Evolutionary conservation across 2,329 filamentous ascomycete species (phyloP).

Genomic region (Incumbomyces delicatus): DNA sequence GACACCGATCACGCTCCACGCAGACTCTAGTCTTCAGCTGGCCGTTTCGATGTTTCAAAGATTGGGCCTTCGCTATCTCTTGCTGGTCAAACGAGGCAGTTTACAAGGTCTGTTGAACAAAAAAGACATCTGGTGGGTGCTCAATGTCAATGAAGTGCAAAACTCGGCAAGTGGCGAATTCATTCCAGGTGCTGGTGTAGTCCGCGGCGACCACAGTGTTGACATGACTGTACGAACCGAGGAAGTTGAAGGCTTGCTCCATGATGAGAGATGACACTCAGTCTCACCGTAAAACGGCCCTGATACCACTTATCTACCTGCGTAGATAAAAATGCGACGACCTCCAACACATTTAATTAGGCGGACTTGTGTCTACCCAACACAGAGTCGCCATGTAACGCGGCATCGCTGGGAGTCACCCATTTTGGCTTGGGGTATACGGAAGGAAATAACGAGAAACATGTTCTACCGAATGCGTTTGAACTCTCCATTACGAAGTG

Average conservation of each 20-base stretch:
- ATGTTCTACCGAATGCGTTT: too few relatives aligned
- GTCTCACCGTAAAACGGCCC: background rate
- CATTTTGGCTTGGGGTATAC: too few relatives aligned
- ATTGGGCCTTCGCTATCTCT: slow-evolving; percentile 77
- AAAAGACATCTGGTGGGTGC: slow-evolving; percentile 92
- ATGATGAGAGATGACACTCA: slow-evolving; percentile 6
- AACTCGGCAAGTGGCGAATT: slow-evolving; percentile 30
- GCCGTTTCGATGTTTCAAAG: slow-evolving; percentile 90
- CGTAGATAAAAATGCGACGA: too few relatives aligned
- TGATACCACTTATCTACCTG: too few relatives aligned
- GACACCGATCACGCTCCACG: slow-evolving; percentile 83
- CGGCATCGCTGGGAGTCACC: too few relatives aligned
- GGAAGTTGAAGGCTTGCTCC: slow-evolving; percentile 17
- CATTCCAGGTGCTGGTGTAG: slow-evolving; percentile 13
- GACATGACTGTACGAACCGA: slow-evolving; percentile 8
- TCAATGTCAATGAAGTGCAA: slow-evolving; percentile 58
- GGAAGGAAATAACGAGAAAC: too few relatives aligned
- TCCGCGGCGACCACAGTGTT: slow-evolving; percentile 9
- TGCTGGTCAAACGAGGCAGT: slow-evolving; percentile 73
- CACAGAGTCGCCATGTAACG: too few relatives aligned
- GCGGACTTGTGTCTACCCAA: too few relatives aligned
- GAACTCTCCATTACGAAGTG: too few relatives aligned
- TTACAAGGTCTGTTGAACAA: slow-evolving; percentile 85
- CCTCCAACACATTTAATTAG: too few relatives aligned
- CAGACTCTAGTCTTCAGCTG: slow-evolving; percentile 66